Evolutionary conservation across 1,284 basidiomycete genomes (phyloP).

Genomic region (Cutaneotrichosporon dermatis): DNA sequence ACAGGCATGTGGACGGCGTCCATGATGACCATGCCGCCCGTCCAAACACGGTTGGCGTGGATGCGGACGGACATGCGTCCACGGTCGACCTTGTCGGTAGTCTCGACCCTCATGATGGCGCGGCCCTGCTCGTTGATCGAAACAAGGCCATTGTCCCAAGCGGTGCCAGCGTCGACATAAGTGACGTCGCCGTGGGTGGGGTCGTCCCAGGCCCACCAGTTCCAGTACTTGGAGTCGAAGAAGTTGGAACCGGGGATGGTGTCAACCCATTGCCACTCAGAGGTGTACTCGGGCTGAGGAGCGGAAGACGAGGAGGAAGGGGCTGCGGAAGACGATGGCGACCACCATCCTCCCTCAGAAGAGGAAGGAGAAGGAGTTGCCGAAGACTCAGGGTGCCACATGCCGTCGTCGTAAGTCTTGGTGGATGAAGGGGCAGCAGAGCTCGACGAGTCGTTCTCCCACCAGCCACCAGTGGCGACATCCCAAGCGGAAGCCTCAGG

Average conservation of each 20-base stretch:
- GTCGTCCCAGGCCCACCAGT: constrained; percentile 66
- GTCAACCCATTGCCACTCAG: constrained; percentile 35
- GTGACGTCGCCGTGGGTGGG: constrained; percentile 69
- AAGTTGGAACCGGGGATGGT: constrained; percentile 52
- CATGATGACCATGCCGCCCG: constrained; percentile 64
- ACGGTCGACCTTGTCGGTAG: constrained; percentile 60
- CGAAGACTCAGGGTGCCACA: no score
- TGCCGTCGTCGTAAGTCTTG: no score
- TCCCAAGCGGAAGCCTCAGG: no score
- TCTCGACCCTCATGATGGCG: constrained; percentile 79
- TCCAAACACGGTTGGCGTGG: constrained; percentile 59
- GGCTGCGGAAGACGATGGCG: constrained; percentile 13
- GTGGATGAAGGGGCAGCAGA: no score
- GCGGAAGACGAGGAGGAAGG: constrained; percentile 9
- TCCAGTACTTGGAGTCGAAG: constrained; percentile 66
- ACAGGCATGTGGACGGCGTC: constrained; percentile 86
- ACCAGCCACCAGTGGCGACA: no score
- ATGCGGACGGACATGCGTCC: constrained; percentile 72
- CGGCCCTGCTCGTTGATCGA: constrained; percentile 64
- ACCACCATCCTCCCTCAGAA: neutral
- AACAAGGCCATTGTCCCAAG: constrained; percentile 47
- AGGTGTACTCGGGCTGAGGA: constrained; percentile 19
- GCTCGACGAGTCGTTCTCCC: no score
- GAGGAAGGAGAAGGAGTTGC: constrained; percentile 9
- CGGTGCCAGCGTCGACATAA: constrained; percentile 27